Evolutionary conservation across 2,329 filamentous ascomycete genomes (phyloP), one percentile per base, ranked within the genome.

Genomic region (Cordyceps farinosa): DNA sequence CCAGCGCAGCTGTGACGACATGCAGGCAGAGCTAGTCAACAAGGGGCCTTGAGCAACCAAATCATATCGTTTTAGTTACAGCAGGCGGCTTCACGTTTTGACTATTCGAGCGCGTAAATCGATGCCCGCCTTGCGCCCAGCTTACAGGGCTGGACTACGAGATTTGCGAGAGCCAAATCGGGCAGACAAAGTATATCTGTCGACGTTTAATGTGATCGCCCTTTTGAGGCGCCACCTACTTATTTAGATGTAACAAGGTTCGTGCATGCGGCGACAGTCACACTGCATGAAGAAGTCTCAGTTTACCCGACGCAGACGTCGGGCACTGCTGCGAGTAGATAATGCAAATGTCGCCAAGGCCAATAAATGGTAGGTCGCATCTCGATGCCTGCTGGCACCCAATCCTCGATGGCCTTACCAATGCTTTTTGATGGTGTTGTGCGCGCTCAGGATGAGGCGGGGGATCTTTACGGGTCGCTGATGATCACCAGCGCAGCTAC

Each of bases 221-320:
- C 54, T 17, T 50, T 29, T 45, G 15, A n/a, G 29, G 32, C 47
- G 34, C 34, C 45, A 51, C 45, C 34, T 17, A 29, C 34, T 50
- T 5, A 27, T 8, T 8, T 38, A 47, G 47, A 60, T 60, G 57
- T 60, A 60, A 60, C 57, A 32, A 52, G 47, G 36, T 27, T 42
- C 29, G 5, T 52, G 57, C 47, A 60, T 32, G 57, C 27, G 17
- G 36, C 45, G 27, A 17, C 30, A 34, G 44, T 38, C 32, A 5
- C 40, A 22, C 36, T 36, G 48, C 48, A 52, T 52, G 17, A 13
- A 58, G 57, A 51, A 52, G 9, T 29, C 48, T 3, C 22, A 22
- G 22, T 22, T 22, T 40, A 60, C 15, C 47, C 47, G 57, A 52
- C 22, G 27, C 17, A 29, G 34, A 15, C 48, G 29, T 29, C 10